A percentile compares a stretch with the other conserved stretches of the same genome.
Evolutionary conservation across 768 basidiomycete genomes (phyloP).

Genomic region (Leccinum obscurum): DNA sequence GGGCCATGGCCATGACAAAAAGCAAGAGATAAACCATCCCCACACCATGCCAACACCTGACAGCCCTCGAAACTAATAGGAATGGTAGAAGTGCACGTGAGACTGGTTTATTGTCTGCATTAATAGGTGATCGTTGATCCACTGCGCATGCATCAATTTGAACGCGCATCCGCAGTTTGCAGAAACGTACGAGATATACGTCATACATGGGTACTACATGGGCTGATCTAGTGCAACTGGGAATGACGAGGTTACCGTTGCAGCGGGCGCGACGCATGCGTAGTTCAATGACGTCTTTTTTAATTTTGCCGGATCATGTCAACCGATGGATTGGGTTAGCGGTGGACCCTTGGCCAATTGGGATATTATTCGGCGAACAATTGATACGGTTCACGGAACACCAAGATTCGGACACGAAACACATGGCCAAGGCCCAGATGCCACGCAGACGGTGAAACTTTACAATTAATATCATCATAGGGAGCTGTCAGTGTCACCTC

Average conservation of each 20-base stretch:
- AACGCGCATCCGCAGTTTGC: no score
- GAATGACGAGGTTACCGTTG: no score
- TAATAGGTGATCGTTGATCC: no score
- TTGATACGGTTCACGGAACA: constrained; percentile 25
- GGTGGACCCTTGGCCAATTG: constrained; percentile 12
- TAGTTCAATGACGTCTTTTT: constrained; percentile 37
- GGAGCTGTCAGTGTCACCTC: constrained; percentile 1
- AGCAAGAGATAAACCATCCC: constrained; percentile 70
- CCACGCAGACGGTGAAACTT: neutral
- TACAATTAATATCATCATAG: neutral
- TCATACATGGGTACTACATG: no score
- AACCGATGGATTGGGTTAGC: constrained; percentile 28
- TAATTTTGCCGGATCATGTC: constrained; percentile 33
- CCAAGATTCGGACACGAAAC: neutral
- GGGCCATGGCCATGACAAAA: constrained; percentile 67
- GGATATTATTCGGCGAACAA: constrained; percentile 19
- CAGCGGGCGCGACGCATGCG: constrained; percentile 29
- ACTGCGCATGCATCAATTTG: no score
- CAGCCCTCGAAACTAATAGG: no score
- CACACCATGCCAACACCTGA: constrained; percentile 59
- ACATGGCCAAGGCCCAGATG: neutral
- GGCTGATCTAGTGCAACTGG: no score
- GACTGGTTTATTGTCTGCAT: no score
- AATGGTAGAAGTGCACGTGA: no score
- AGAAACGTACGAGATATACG: no score